These are phyloP conservation scores for Drechslera avenae DNA, from an alignment of 2,329 filamentous ascomycete genomes.

Conservation along the genomic window DNA sequence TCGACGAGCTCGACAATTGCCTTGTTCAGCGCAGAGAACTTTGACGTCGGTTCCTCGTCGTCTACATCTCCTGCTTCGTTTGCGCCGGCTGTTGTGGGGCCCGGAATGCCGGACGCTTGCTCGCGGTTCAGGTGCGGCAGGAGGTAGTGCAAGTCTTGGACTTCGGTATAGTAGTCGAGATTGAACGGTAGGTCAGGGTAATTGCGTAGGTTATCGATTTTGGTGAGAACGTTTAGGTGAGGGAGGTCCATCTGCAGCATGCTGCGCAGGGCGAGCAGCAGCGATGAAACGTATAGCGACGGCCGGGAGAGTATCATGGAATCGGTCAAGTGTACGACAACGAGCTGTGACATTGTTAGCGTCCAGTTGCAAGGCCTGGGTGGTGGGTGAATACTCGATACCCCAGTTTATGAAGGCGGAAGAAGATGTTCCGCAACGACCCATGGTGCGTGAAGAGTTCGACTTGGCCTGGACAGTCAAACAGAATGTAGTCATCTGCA, in stretches of 20 bases:
- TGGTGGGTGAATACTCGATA: constrained; percentile 73
- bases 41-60: constrained; percentile 52
- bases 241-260: constrained; percentile 99
- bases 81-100: constrained; percentile 26
- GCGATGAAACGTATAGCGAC: constrained; percentile 90
- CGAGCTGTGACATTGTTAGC: constrained; percentile 66
- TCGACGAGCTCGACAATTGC: constrained; percentile 87
- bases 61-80: constrained; percentile 55
- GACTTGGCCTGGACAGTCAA: constrained; percentile 96
- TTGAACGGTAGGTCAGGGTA: constrained; percentile 92
- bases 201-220: constrained; percentile 89
- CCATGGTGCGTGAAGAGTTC: constrained; percentile 96
- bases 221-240: constrained; percentile 93
- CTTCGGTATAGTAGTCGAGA: constrained; percentile 95
- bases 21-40: constrained; percentile 83
- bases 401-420: constrained; percentile 84
- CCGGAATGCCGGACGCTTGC: constrained; percentile 52
- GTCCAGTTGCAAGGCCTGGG: constrained; percentile 18
- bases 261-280: constrained; percentile 88
- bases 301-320: constrained; percentile 92
- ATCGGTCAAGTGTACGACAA: constrained; percentile 91
- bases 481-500: constrained; percentile 87
- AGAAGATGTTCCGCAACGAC: constrained; percentile 89
- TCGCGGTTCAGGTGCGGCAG: constrained; percentile 81
- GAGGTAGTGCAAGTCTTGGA: constrained; percentile 87